phyloP scores from a whole-genome alignment of 1,284 basidiomycete genomes.

The Ustilago crameri region DNA sequence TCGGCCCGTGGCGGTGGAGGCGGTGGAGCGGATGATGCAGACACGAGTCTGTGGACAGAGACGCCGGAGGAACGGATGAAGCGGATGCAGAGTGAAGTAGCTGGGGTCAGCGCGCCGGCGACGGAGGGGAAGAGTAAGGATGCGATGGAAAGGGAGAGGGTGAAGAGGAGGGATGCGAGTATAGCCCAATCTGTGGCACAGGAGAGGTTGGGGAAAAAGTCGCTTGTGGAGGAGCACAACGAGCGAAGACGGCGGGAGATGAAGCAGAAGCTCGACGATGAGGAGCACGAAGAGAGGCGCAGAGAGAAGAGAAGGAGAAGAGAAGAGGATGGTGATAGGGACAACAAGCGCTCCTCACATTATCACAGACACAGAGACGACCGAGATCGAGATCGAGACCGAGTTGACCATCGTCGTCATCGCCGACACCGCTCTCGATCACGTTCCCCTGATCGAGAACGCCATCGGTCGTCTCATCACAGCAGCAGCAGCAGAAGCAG shows the following conservation, averaged over 20 bases:
- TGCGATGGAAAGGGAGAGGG: constrained; percentile 17
- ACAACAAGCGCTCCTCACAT: constrained; percentile 3
- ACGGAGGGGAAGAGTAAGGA: constrained; percentile 7
- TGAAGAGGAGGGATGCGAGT: constrained; percentile 21
- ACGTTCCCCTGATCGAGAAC: background rate
- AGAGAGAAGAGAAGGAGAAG: constrained; percentile 18
- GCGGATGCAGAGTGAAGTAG: constrained; percentile 44
- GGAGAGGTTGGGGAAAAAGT: constrained; percentile 12
- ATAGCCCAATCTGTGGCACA: constrained; percentile 25
- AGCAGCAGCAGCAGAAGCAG: no score
- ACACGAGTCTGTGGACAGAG: constrained; percentile 59
- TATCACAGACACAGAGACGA: background rate
- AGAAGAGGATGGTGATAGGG: constrained; percentile 9
- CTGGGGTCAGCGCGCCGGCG: constrained; percentile 20
- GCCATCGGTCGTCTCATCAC: constrained; percentile 13
- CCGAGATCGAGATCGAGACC: constrained; percentile 15
- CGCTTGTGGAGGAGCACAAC: constrained; percentile 36
- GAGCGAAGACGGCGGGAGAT: constrained; percentile 25
- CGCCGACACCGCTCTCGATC: no score
- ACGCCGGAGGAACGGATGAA: constrained; percentile 50
- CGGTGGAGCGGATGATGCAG: constrained; percentile 19
- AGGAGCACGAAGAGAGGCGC: constrained; percentile 15
- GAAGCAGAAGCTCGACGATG: constrained; percentile 19
- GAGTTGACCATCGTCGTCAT: no score
- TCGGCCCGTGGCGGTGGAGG: constrained; percentile 20